A percentile compares a stretch with the other conserved stretches of the same genome.
These are phyloP conservation scores for Dothideomycetes sp. DNA, from an alignment of 2,329 filamentous ascomycete species.

Conservation along the genomic window DNA sequence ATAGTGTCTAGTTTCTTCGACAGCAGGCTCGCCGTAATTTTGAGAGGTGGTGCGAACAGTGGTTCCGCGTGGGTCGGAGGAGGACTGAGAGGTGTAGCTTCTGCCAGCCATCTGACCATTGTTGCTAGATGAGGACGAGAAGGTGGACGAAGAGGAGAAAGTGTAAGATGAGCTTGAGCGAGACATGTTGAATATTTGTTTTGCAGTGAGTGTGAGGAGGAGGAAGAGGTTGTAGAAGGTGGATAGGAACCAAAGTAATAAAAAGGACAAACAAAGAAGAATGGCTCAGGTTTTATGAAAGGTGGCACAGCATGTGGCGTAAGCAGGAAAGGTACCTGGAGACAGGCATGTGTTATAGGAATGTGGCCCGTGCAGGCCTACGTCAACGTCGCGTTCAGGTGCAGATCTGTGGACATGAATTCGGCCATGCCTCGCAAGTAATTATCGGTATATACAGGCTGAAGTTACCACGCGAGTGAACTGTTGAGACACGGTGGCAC, in stretches of 20 bases:
- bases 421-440: no score
- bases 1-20: conserved; percentile 18
- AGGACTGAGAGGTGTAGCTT: conserved; percentile 13
- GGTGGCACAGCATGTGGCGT: not conserved
- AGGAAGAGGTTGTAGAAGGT: no score
- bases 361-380: not conserved
- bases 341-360: no score
- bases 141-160: conserved; percentile 13
- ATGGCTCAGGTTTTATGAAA: no score
- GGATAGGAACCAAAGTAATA: no score
- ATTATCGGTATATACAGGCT: no score
- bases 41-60: conserved; percentile 18
- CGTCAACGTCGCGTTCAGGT: no score
- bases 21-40: conserved; percentile 17
- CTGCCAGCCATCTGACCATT: conserved; percentile 15
- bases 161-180: conserved; percentile 8
- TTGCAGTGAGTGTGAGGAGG: not conserved
- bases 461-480: no score
- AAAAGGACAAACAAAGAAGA: no score
- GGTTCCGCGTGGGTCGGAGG: conserved; percentile 15
- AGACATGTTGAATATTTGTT: conserved; percentile 8
- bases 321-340: not conserved
- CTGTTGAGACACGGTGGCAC: no score
- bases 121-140: conserved; percentile 14
- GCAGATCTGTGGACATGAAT: no score